Conservation (phyloP, 2,329 filamentous ascomycete genomes). For the Pleoardoris graminearum region DNA sequence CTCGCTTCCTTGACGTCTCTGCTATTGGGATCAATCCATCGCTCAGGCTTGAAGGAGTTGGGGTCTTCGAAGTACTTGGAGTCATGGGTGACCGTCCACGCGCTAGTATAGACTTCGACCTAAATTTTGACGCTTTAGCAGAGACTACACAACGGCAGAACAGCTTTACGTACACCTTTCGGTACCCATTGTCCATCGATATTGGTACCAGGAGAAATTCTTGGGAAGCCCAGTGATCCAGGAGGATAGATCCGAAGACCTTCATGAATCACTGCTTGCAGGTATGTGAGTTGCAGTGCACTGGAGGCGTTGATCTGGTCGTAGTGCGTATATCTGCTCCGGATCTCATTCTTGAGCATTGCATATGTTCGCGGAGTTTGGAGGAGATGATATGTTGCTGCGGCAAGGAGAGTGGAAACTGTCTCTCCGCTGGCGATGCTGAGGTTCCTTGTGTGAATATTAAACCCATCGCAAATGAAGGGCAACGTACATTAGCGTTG, state of each 20-base stretch:
- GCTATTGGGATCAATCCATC: conserved; percentile 40
- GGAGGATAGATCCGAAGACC: conserved; percentile 25
- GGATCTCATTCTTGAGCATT: conserved; percentile 8
- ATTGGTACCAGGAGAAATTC: conserved; percentile 19
- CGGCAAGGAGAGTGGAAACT: conserved; percentile 14
- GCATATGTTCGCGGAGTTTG: conserved; percentile 1
- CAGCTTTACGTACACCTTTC: conserved; percentile 11
- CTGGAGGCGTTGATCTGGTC: conserved; percentile 6
- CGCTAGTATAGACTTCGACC: conserved; percentile 24
- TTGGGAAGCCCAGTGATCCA: conserved; percentile 44
- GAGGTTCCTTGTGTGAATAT: conserved; percentile 1
- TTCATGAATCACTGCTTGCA: conserved; percentile 31
- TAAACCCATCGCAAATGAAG: not conserved
- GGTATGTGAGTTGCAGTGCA: conserved; percentile 21
- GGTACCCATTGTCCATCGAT: conserved; percentile 26
- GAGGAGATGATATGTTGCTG: conserved; percentile 14
- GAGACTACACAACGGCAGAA: no score
- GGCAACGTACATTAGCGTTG: conserved; percentile 3
- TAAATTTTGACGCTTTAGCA: no score
- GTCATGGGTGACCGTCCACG: conserved; percentile 25
- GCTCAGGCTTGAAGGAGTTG: conserved; percentile 35
- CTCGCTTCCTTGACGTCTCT: conserved; percentile 25
- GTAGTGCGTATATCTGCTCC: conserved; percentile 5
- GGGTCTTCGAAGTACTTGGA: conserved; percentile 22
- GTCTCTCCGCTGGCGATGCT: conserved; percentile 28